Conservation (phyloP, 805 yeast species). For the Yarrowia porcina region DNA sequence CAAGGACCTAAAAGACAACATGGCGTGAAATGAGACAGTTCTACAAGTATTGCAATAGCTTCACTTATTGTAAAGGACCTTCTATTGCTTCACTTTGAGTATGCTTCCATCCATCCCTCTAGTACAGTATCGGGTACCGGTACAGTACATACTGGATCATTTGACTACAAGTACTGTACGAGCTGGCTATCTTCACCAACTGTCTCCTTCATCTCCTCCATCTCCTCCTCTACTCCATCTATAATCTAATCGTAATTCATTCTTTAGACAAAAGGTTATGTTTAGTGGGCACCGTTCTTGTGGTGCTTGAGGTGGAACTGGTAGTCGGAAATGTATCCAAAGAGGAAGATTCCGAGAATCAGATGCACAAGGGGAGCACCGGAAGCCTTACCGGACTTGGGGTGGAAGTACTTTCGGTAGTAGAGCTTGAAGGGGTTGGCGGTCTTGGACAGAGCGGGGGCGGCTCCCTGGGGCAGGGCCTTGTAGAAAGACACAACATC, state of each 20-base stretch:
- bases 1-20: no score
- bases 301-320: conserved; percentile 63
- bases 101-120: no score
- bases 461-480: conserved; percentile 90
- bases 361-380: conserved; percentile 74
- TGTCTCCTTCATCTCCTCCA: background rate
- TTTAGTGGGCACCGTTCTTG: conserved; percentile 26
- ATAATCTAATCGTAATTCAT: conserved; percentile 22
- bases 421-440: conserved; percentile 58
- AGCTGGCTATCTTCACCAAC: no score
- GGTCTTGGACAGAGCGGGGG: conserved; percentile 48
- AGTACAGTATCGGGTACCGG: no score
- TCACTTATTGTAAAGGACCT: no score
- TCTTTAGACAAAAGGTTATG: conserved; percentile 13
- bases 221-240: background rate
- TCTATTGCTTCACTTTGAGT: no score
- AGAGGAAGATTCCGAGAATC: conserved; percentile 60
- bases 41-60: no score
- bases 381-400: conserved; percentile 61
- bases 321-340: conserved; percentile 92
- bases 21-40: no score
- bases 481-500: conserved; percentile 94
- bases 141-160: no score
- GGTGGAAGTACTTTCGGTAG: conserved; percentile 81
- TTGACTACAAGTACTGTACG: no score